Evolutionary conservation across 345 rosid species (phyloP).

Genomic region (Camelina hispida): DNA sequence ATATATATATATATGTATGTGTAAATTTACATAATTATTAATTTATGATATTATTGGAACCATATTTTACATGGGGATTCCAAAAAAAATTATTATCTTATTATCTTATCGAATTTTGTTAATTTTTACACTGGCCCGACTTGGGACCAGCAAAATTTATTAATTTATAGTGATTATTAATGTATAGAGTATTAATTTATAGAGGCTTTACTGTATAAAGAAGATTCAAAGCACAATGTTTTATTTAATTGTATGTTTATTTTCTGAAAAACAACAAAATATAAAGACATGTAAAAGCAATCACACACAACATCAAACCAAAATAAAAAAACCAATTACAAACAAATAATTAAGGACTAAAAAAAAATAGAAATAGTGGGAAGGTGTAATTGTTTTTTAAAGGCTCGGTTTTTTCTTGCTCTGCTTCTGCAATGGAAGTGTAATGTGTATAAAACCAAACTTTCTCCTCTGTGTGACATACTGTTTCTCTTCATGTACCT

Average conservation of each 20-base stretch:
- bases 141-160: too few relatives aligned
- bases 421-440: conserved; percentile 74
- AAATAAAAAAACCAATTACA: conserved; percentile 29
- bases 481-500: conserved; percentile 54
- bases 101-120: too few relatives aligned
- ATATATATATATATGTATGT: too few relatives aligned
- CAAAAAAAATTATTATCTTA: too few relatives aligned
- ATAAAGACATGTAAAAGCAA: not conserved
- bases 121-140: too few relatives aligned
- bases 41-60: too few relatives aligned
- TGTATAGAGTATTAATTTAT: too few relatives aligned
- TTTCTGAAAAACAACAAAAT: not conserved
- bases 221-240: conserved; percentile 10
- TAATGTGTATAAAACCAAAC: conserved; percentile 86
- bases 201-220: too few relatives aligned
- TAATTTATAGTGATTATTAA: too few relatives aligned
- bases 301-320: conserved; percentile 37
- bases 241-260: conserved; percentile 14
- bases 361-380: not conserved
- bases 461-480: conserved; percentile 67
- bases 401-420: conserved; percentile 65
- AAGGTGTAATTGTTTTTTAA: conserved; percentile 30
- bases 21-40: too few relatives aligned
- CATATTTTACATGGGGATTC: too few relatives aligned
- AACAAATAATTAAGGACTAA: not conserved